These are phyloP conservation scores for Clarireedia homoeocarpa DNA, from an alignment of 2,329 filamentous ascomycete genomes.

Conservation along the genomic window DNA sequence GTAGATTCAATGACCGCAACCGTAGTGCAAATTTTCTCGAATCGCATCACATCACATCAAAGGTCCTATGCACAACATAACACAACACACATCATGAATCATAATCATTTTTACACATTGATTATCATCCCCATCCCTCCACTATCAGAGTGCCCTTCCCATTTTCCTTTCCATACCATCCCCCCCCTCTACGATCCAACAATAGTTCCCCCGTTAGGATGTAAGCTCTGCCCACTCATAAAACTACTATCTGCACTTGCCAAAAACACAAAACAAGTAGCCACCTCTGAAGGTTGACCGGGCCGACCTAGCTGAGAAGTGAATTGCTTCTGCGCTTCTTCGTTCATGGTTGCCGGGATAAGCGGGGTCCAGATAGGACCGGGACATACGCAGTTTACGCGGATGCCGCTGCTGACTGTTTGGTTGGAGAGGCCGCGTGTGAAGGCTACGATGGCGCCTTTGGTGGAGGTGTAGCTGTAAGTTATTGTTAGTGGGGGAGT, in stretches of 20 bases:
- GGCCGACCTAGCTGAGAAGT: constrained; percentile 68
- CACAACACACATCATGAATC: too few relatives aligned
- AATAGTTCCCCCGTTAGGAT: constrained; percentile 52
- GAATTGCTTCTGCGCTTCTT: constrained; percentile 65
- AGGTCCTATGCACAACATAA: too few relatives aligned
- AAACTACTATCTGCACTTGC: constrained; percentile 66
- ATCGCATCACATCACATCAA: too few relatives aligned
- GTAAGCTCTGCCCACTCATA: constrained; percentile 65
- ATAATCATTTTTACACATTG: too few relatives aligned
- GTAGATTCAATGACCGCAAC: too few relatives aligned
- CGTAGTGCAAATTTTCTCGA: too few relatives aligned
- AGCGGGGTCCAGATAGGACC: constrained; percentile 75
- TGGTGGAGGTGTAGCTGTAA: constrained; percentile 60
- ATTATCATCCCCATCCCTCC: background rate
- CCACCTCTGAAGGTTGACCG: constrained; percentile 74
- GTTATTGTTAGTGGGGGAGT: background rate
- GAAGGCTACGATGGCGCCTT: constrained; percentile 72
- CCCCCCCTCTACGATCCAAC: constrained; percentile 32
- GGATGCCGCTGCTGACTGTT: constrained; percentile 61
- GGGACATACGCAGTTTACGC: constrained; percentile 69
- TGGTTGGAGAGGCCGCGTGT: constrained; percentile 73
- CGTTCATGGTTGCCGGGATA: constrained; percentile 65
- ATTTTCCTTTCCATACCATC: background rate
- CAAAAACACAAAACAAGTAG: constrained; percentile 74
- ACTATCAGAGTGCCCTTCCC: background rate